These are phyloP conservation scores for Aureobasidium leucospermi DNA, from an alignment of 2,329 filamentous ascomycete genomes.

Conservation along the genomic window DNA sequence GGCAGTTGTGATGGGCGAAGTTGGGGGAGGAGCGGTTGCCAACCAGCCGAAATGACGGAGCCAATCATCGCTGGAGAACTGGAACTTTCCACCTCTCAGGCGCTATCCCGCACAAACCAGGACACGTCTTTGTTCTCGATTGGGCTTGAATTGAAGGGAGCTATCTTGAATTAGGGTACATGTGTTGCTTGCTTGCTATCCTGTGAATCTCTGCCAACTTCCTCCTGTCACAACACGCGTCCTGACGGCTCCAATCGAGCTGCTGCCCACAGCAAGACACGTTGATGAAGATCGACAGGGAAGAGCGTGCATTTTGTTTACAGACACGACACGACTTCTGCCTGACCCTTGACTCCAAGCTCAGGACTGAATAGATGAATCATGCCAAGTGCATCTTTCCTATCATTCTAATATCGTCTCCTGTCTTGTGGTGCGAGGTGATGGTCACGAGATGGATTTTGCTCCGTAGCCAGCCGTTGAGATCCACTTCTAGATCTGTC, in stretches of 20 bases:
- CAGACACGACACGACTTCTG: background rate
- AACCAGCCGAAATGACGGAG: background rate
- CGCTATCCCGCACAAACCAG: constrained; percentile 4
- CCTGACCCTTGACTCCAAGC: background rate
- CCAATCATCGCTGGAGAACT: constrained; percentile 6
- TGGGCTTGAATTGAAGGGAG: background rate
- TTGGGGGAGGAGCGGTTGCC: constrained; percentile 7
- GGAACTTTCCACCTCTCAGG: constrained; percentile 4
- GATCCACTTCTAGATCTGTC: constrained; percentile 10
- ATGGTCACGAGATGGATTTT: constrained; percentile 4
- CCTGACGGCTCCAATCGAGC: background rate
- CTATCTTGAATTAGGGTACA: background rate
- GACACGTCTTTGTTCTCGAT: constrained; percentile 11
- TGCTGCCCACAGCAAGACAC: background rate
- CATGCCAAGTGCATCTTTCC: background rate
- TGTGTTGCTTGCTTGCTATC: background rate
- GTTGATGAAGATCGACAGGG: constrained; percentile 1
- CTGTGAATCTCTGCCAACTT: background rate
- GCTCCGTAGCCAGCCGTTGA: constrained; percentile 8
- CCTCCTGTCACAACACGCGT: background rate
- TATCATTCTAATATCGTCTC: background rate
- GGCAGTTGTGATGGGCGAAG: constrained; percentile 2
- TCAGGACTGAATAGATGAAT: background rate
- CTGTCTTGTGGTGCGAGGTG: constrained; percentile 2
- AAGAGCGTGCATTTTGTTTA: constrained; percentile 5